These are phyloP conservation scores for Globisporangium cederbergense DNA, from an alignment of 352 stramenopile species.

Conservation along the genomic window DNA sequence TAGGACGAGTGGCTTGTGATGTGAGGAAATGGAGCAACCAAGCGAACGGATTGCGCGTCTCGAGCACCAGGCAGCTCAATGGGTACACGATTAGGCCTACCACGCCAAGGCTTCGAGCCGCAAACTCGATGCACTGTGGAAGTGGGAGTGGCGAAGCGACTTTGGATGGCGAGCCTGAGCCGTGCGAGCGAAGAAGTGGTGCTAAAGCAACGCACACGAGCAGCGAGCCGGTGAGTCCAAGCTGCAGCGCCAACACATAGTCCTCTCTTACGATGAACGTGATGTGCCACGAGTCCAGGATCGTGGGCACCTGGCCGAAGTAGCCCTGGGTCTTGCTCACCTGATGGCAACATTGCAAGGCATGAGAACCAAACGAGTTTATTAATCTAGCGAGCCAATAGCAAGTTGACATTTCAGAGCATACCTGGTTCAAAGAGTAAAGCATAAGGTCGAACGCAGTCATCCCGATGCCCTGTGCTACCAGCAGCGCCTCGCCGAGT, in stretches of 20 bases:
- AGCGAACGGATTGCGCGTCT: slow-evolving; percentile 50
- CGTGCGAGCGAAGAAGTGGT: slow-evolving; percentile 43
- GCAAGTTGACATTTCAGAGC: not conserved
- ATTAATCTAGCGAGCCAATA: not conserved
- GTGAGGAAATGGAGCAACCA: slow-evolving; percentile 59
- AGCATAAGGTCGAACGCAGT: slow-evolving; percentile 49
- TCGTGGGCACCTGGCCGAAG: slow-evolving; percentile 7
- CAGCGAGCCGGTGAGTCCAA: slow-evolving; percentile 49
- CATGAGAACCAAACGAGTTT: not conserved
- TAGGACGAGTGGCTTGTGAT: slow-evolving; percentile 24
- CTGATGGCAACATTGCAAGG: not conserved
- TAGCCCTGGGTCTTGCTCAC: not conserved
- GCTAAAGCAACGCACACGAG: slow-evolving; percentile 44
- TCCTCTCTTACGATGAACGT: slow-evolving; percentile 32
- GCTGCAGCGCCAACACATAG: slow-evolving; percentile 51
- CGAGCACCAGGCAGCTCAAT: slow-evolving; percentile 64
- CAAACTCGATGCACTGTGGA: slow-evolving; percentile 24
- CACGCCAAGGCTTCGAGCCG: slow-evolving; percentile 26
- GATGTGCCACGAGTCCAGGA: slow-evolving; percentile 23
- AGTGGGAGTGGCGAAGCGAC: slow-evolving; percentile 34
- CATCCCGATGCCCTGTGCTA: slow-evolving; percentile 57
- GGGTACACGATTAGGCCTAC: slow-evolving; percentile 45
- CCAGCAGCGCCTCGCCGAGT: slow-evolving; percentile 62
- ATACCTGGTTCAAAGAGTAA: slow-evolving; percentile 38
- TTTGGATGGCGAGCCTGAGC: slow-evolving; percentile 34